Evolutionary conservation across 345 rosid species (phyloP).

Genomic region (Boechera retrofracta): DNA sequence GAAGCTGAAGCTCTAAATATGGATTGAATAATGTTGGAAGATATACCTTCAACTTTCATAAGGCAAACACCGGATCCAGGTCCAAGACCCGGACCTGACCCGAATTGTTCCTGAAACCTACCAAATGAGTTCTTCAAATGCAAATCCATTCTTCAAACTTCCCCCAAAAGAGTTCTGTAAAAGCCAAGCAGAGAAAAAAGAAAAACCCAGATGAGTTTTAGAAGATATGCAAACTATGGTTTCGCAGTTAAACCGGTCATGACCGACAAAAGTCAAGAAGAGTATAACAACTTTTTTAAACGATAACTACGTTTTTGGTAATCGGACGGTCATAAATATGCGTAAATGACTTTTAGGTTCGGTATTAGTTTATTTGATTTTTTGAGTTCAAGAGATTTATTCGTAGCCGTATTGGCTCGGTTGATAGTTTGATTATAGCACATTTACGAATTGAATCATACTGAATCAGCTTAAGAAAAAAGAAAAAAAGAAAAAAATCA

Average conservation of each 20-base stretch:
- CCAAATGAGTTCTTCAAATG: conserved; percentile 68
- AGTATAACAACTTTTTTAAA: neutral
- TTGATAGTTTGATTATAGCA: neutral
- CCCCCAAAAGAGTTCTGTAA: neutral
- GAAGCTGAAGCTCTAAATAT: conserved; percentile 67
- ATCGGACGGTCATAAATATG: neutral
- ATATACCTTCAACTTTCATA: conserved; percentile 63
- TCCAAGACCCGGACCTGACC: conserved; percentile 80
- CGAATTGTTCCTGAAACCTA: conserved; percentile 73
- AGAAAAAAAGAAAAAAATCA: too few species aligned
- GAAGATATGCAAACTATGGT: conserved; percentile 14
- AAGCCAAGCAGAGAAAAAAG: neutral
- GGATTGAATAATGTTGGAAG: conserved; percentile 56
- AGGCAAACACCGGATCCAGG: conserved; percentile 71
- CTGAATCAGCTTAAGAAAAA: too few species aligned
- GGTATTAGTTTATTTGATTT: too few species aligned
- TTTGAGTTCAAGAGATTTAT: too few species aligned
- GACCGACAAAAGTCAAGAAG: conserved; percentile 33
- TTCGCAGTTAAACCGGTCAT: conserved; percentile 31
- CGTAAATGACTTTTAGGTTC: too few species aligned
- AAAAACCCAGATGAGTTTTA: neutral
- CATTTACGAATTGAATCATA: neutral
- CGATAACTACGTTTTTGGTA: neutral
- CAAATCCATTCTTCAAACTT: conserved; percentile 57
- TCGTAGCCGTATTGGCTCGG: neutral